Evolutionary conservation across 805 yeast genomes (phyloP).

Genomic region (Candida berthetii): DNA sequence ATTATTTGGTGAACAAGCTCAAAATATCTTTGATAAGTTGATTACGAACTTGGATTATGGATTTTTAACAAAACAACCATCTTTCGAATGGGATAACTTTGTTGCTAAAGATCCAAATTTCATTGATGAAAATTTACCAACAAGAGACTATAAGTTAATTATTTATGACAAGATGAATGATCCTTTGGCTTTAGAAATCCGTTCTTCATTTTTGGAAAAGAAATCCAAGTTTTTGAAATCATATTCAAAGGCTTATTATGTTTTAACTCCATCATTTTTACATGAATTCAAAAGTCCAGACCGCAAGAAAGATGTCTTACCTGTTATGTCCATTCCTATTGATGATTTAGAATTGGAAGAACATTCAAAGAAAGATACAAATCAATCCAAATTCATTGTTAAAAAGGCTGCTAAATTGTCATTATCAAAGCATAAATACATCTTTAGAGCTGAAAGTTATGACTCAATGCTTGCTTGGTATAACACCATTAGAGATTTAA

Average conservation of each 20-base stretch:
- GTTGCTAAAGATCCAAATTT: slow-evolving; percentile 67
- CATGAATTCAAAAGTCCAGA: slow-evolving; percentile 89
- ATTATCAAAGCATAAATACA: slow-evolving; percentile 85
- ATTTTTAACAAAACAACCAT: slow-evolving; percentile 69
- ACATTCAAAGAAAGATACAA: slow-evolving; percentile 69
- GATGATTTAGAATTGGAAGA: slow-evolving; percentile 80
- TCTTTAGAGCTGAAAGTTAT: slow-evolving; percentile 85
- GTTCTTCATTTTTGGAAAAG: slow-evolving; percentile 81
- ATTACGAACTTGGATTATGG: slow-evolving; percentile 63
- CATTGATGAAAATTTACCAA: slow-evolving; percentile 54
- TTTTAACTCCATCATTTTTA: slow-evolving; percentile 77
- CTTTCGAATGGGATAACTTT: slow-evolving; percentile 86
- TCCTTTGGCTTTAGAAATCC: slow-evolving; percentile 59
- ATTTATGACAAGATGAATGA: slow-evolving; percentile 64
- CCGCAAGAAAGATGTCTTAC: slow-evolving; percentile 72
- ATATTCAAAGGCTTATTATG: slow-evolving; percentile 89
- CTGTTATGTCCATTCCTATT: slow-evolving; percentile 76
- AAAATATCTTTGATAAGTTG: slow-evolving; percentile 58
- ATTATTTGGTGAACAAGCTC: slow-evolving; percentile 66
- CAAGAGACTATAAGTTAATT: slow-evolving; percentile 56
- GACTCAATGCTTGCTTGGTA: slow-evolving; percentile 82
- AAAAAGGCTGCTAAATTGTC: slow-evolving; percentile 71
- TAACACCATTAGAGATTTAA: slow-evolving; percentile 64
- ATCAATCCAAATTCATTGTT: slow-evolving; percentile 69
- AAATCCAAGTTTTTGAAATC: slow-evolving; percentile 87